Evolutionary conservation across 768 basidiomycete species (phyloP).

Genomic region (Paxillus ammoniavirescens): DNA sequence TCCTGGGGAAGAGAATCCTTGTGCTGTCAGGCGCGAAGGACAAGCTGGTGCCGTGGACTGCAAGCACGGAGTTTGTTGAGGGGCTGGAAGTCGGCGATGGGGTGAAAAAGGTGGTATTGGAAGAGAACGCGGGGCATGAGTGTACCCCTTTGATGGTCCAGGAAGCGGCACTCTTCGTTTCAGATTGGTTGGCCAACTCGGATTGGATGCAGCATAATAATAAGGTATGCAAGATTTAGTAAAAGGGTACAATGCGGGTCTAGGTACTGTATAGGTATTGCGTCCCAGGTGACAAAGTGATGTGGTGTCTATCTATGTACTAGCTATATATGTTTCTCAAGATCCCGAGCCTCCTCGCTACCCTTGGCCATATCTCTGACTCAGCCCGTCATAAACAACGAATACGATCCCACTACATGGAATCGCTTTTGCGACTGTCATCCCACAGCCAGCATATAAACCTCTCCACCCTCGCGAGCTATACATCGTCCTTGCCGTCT

Average conservation of each 20-base stretch:
- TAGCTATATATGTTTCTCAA: neutral
- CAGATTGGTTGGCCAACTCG: constrained; percentile 24
- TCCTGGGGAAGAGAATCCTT: constrained; percentile 69
- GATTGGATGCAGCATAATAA: neutral
- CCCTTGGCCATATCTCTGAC: constrained; percentile 38
- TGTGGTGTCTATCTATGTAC: neutral
- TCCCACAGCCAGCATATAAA: constrained; percentile 85
- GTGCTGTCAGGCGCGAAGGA: constrained; percentile 69
- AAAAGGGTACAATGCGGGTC: constrained; percentile 3
- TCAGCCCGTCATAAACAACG: constrained; percentile 79
- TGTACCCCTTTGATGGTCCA: constrained; percentile 60
- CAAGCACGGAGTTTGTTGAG: constrained; percentile 55
- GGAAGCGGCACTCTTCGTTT: constrained; percentile 35
- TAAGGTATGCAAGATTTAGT: neutral
- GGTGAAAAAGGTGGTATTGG: constrained; percentile 53
- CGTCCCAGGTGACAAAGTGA: neutral
- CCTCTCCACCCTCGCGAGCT: constrained; percentile 69
- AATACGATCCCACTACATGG: constrained; percentile 91
- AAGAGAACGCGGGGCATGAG: constrained; percentile 59
- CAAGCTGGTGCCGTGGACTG: constrained; percentile 62
- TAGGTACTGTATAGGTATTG: neutral
- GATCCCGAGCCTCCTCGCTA: neutral
- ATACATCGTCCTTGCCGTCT: constrained; percentile 70
- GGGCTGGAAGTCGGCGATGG: constrained; percentile 55
- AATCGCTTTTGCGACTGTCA: constrained; percentile 78